Percentiles rank a stretch among this genome's conserved stretches.
These are phyloP conservation scores for Byssochlamys sp. DNA, from an alignment of 2,329 filamentous ascomycete genomes.

Conservation along the genomic window DNA sequence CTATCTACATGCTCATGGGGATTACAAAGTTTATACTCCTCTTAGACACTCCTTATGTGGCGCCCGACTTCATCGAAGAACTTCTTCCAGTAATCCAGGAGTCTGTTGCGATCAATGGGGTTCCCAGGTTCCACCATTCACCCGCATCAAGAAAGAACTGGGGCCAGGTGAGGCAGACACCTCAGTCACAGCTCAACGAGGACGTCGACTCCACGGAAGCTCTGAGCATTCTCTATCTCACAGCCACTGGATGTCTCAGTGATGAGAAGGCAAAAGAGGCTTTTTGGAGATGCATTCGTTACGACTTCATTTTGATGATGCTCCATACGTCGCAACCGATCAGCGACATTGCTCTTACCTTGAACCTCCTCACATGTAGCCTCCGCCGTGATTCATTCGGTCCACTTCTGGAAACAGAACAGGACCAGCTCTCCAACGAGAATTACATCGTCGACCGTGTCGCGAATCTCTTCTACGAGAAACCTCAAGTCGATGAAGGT, in stretches of 20 bases:
- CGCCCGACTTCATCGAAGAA: conserved; percentile 27
- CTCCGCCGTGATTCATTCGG: conserved; percentile 46
- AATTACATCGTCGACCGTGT: conserved; percentile 47
- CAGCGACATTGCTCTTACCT: conserved; percentile 45
- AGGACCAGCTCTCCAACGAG: conserved; percentile 33
- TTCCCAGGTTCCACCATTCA: conserved; percentile 40
- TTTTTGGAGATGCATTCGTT: conserved; percentile 50
- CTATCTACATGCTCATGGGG: conserved; percentile 33
- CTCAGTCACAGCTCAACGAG: conserved; percentile 33
- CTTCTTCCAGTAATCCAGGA: conserved; percentile 33
- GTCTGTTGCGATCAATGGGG: conserved; percentile 46
- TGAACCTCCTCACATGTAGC: conserved; percentile 49
- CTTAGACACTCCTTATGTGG: conserved; percentile 27
- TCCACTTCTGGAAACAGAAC: conserved; percentile 36
- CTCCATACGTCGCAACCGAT: conserved; percentile 49
- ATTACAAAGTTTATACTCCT: conserved; percentile 32
- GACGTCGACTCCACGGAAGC: conserved; percentile 47
- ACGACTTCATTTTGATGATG: conserved; percentile 50
- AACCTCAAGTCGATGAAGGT: conserved; percentile 37
- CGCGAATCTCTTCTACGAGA: conserved; percentile 49
- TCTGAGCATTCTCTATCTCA: conserved; percentile 44
- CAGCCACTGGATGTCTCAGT: conserved; percentile 41
- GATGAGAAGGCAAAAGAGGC: conserved; percentile 31
- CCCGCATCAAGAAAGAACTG: conserved; percentile 32
- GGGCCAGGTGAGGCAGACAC: conserved; percentile 31